These are phyloP conservation scores for Schwanniomyces sp. DNA, from an alignment of 805 yeast species.

Conservation along the genomic window DNA sequence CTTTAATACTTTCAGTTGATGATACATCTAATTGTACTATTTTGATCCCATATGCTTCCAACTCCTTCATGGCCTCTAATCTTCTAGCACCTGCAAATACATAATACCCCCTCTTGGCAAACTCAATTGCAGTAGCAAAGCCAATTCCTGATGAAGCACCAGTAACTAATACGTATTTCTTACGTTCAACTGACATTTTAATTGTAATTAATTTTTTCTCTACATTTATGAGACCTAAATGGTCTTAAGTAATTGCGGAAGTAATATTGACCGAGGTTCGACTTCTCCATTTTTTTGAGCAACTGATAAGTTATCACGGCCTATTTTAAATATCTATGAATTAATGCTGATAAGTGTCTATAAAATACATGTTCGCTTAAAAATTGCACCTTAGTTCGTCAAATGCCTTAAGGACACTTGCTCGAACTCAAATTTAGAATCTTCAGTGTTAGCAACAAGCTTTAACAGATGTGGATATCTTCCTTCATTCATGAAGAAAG, in stretches of 20 bases:
- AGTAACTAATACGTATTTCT: constrained; percentile 52
- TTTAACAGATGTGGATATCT: constrained; percentile 3
- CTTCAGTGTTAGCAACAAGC: background rate
- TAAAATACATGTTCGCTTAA: too few relatives aligned
- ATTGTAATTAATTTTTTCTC: background rate
- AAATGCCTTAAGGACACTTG: background rate
- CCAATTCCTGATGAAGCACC: constrained; percentile 64
- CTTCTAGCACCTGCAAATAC: constrained; percentile 79
- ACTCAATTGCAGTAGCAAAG: constrained; percentile 46
- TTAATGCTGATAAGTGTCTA: too few relatives aligned
- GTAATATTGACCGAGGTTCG: too few relatives aligned
- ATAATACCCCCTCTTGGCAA: constrained; percentile 50
- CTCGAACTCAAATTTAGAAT: background rate
- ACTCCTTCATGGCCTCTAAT: constrained; percentile 55
- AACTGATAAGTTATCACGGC: too few relatives aligned
- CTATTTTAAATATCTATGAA: too few relatives aligned
- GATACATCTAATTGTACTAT: constrained; percentile 61
- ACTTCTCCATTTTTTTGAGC: too few relatives aligned
- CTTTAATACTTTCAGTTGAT: constrained; percentile 44
- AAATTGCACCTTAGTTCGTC: background rate
- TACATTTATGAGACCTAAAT: too few relatives aligned
- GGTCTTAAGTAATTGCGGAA: too few relatives aligned
- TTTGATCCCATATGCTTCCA: constrained; percentile 44
- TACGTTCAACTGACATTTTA: constrained; percentile 11
- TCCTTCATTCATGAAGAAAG: constrained; percentile 22